Evolutionary conservation across 116 monocot species (phyloP).

Genomic region (Posidonia oceanica): DNA sequence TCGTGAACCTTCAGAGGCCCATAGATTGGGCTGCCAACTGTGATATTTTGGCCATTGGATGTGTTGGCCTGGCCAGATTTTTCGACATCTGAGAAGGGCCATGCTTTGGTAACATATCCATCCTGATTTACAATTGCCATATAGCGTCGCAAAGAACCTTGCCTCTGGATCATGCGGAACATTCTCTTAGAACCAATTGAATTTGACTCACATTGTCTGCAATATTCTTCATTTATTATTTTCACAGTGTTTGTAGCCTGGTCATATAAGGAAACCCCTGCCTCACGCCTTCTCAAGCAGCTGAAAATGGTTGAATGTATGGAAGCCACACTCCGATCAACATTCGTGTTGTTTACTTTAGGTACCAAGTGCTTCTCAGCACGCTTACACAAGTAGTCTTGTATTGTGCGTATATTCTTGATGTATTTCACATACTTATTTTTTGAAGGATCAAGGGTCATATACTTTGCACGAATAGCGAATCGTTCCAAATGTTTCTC

Average conservation of each 20-base stretch:
- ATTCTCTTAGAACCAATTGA: slow-evolving; percentile 38
- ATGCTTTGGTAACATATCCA: slow-evolving; percentile 40
- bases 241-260: slow-evolving; percentile 28
- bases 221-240: slow-evolving; percentile 29
- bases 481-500: slow-evolving; percentile 51
- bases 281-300: slow-evolving; percentile 26
- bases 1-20: slow-evolving; percentile 19
- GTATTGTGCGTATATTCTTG: slow-evolving; percentile 43
- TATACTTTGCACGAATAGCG: slow-evolving; percentile 51
- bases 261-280: slow-evolving; percentile 32
- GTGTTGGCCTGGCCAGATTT: not conserved
- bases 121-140: slow-evolving; percentile 41
- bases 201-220: slow-evolving; percentile 37
- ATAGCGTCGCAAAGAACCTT: slow-evolving; percentile 27
- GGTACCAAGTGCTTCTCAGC: slow-evolving; percentile 53
- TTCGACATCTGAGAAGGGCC: slow-evolving; percentile 16
- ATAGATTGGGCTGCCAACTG: slow-evolving; percentile 12
- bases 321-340: slow-evolving; percentile 44
- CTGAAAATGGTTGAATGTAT: slow-evolving; percentile 50
- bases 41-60: not conserved
- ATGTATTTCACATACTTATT: slow-evolving; percentile 28
- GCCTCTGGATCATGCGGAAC: slow-evolving; percentile 38
- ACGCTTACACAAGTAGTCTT: slow-evolving; percentile 46
- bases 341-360: slow-evolving; percentile 52
- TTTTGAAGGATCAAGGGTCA: slow-evolving; percentile 50